A percentile compares a stretch with the other conserved stretches of the same genome.
These are phyloP conservation scores for Alternaria alternata DNA, from an alignment of 2,329 filamentous ascomycete species.

Conservation along the genomic window DNA sequence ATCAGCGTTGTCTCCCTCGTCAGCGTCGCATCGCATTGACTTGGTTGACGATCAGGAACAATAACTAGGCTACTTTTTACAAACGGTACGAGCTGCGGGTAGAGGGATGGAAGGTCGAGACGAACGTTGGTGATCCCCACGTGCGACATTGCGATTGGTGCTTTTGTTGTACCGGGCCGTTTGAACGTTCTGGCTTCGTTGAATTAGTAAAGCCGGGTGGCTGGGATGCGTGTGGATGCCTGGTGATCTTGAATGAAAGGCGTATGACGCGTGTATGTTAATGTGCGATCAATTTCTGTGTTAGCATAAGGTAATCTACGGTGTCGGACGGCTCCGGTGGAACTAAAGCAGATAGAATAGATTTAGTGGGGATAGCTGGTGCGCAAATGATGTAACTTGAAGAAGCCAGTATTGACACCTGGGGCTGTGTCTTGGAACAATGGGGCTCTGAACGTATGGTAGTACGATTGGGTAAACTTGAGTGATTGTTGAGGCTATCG, in stretches of 20 bases:
- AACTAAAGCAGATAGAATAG: slow-evolving; percentile 5
- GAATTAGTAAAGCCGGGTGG: slow-evolving; percentile 11
- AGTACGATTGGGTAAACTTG: background rate
- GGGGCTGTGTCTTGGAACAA: slow-evolving; percentile 1
- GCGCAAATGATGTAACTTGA: slow-evolving; percentile 3
- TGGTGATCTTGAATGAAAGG: background rate
- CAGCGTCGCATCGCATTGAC: slow-evolving; percentile 11
- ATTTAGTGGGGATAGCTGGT: slow-evolving; percentile 11
- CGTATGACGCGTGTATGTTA: slow-evolving; percentile 3
- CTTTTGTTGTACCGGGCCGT: slow-evolving; percentile 9
- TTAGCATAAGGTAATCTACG: background rate
- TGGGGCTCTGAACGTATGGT: background rate
- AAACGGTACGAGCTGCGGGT: slow-evolving; percentile 7
- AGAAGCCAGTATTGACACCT: background rate
- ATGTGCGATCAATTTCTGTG: slow-evolving; percentile 7
- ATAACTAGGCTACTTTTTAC: slow-evolving; percentile 7
- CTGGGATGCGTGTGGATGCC: slow-evolving; percentile 8
- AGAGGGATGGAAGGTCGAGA: slow-evolving; percentile 7
- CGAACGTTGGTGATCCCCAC: slow-evolving; percentile 8
- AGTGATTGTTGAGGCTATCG: slow-evolving; percentile 10
- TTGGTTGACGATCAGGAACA: background rate
- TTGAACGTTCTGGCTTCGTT: slow-evolving; percentile 8
- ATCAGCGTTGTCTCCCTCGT: slow-evolving; percentile 1
- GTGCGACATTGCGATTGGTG: slow-evolving; percentile 15
- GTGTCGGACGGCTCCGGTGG: slow-evolving; percentile 12